Evolutionary conservation across 495 filamentous ascomycete species (phyloP), one percentile per base, ranked within the genome.

Genomic region (Aspergillus panamensis): DNA sequence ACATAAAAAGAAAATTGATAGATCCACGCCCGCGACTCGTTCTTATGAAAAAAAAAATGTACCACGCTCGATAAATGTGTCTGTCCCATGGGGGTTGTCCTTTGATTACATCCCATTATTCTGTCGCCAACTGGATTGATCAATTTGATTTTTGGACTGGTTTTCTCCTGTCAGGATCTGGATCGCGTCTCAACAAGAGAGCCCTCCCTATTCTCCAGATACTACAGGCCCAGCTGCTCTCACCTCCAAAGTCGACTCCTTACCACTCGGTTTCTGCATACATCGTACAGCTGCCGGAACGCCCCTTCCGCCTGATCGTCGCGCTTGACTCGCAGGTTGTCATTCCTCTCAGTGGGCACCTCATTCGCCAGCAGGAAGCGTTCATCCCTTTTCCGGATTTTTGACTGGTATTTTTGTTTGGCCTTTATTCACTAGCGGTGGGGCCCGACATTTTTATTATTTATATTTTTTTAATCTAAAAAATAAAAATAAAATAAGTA

Each of bases 261-360:
- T 16, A 32, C 40, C 42, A 40, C 13, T 56, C 53, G 44, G 31
- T 44, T 25, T 60, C 60, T 65, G 50, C 59, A 60, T 51, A 25
- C 48, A 60, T 55, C 40, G 57, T 62, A 51, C 59, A 60, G 57
- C 51, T 58, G 32, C 53, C 60, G 57, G 64, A 48, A 61, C 64
- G 60, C 64, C 57, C 50, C 61, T 61, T 66, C 64, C 61, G 64
- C 61, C 64, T 66, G 64, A 66, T 63, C 61, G 61, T 52, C 59
- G 60, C 60, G 57, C 50, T 66, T 66, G 61, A 63, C 64, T 62
- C 51, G 64, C 60, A 59, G 53, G 35, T 52, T 58, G 59, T 64
- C 57, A 60, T 39, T 44, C 37, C 48, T 29, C 45, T 57, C 30
- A 42, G 32, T 57, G 55, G 55, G 51, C 45, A 53, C 57, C 50